Base-by-base conservation (phyloP, 2,329 filamentous ascomycete genomes). In the Cephalotrichum gorgonifer region DNA sequence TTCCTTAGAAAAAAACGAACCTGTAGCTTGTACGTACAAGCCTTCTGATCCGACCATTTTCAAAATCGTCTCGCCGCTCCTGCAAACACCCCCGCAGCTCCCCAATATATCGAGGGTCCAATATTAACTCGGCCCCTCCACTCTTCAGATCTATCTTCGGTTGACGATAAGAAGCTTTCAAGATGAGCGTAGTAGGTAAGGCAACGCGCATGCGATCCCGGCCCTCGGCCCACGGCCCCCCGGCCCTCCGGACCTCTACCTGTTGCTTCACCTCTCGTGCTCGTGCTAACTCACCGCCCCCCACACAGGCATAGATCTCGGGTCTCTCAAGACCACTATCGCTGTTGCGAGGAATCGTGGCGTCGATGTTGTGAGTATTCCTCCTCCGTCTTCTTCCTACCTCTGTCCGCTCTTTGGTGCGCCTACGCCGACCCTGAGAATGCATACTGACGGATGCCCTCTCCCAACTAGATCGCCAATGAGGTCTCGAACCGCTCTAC, bases 401-500 rank as follows among this genome's bases (percentile, higher is more conserved):
- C n/a, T n/a, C n/a, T n/a, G n/a, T n/a, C n/a, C n/a, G n/a, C n/a
- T n/a, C n/a, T n/a, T n/a, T n/a, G n/a, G n/a, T n/a, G n/a, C n/a
- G n/a, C n/a, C n/a, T n/a, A n/a, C n/a, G n/a, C n/a, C n/a, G n/a
- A n/a, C n/a, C 23, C 42, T 20, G n/a, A 23, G 8, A 17, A 30
- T 41, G 14, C 14, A n/a, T 43, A 31, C 45, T 30, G 5, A 26
- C 8, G 8, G 23, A 22, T 26, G 23, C 15, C n/a, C n/a, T 26
- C 28, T 33, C 17, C 44, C 17, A n/a, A 20, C 46, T 62, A 95
- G 89, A 95, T 98, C 67, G 86, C 88, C 74, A 98, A 98, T 78
- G 93, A 98, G 73, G 93, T 97, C 61, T 98, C 93, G 58, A 97
- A 98, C 79, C 85, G 93, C 71, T 83, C 88, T 54, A 98, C 93